Evolutionary conservation across 768 basidiomycete species (phyloP).

Genomic region (Pholiota molesta): DNA sequence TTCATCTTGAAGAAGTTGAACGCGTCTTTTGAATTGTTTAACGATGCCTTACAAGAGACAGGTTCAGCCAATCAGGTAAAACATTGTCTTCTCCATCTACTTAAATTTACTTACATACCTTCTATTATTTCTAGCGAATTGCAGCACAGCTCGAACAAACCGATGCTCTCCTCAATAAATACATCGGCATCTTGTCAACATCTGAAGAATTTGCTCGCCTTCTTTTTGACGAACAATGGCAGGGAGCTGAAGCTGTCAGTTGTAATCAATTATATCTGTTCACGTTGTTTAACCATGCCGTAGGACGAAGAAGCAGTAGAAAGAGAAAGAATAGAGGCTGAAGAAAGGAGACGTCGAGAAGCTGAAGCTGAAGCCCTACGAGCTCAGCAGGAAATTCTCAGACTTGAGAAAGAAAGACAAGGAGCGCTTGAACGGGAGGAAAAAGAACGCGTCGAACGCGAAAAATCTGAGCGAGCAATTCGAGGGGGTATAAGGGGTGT

Average conservation of each 20-base stretch:
- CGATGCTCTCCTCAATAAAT: constrained; percentile 74
- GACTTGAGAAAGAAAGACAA: constrained; percentile 45
- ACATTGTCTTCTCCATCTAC: constrained; percentile 18
- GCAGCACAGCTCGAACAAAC: constrained; percentile 71
- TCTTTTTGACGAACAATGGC: constrained; percentile 78
- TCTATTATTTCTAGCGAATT: constrained; percentile 49
- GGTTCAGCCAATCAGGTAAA: constrained; percentile 71
- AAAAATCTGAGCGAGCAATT: constrained; percentile 42
- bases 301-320: constrained; percentile 66
- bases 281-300: not conserved
- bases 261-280: not conserved
- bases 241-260: constrained; percentile 72
- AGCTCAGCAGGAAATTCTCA: constrained; percentile 55
- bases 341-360: constrained; percentile 43
- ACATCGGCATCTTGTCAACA: constrained; percentile 66
- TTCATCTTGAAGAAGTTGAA: constrained; percentile 77
- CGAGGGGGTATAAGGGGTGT: constrained; percentile 71
- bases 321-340: constrained; percentile 48
- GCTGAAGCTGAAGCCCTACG: constrained; percentile 48
- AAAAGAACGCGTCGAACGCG: constrained; percentile 45
- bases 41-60: constrained; percentile 65
- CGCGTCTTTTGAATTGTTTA: constrained; percentile 65
- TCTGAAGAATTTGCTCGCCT: constrained; percentile 70
- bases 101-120: constrained; percentile 3
- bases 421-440: constrained; percentile 47